Evolutionary conservation across 2,329 filamentous ascomycete species (phyloP).

Genomic region (Grosmannia clavigera): DNA sequence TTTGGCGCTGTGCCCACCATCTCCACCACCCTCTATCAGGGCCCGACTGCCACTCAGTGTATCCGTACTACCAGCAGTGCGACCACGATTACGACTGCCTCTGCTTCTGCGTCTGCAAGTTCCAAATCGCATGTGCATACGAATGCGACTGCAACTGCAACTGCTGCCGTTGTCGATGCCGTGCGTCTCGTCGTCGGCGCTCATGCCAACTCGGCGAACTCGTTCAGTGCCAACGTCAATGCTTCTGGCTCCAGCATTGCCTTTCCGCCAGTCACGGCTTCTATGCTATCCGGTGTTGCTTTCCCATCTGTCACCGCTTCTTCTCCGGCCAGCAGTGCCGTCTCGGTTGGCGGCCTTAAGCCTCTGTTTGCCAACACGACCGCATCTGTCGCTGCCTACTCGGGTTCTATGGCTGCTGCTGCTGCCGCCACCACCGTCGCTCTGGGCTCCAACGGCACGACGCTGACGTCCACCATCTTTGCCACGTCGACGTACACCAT

Average conservation of each 20-base stretch:
- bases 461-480: conserved; percentile 13
- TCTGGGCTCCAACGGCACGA: not conserved
- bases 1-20: conserved; percentile 27
- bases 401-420: not conserved
- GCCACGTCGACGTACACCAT: conserved; percentile 18
- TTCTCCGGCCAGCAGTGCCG: not conserved
- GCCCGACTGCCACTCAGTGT: conserved; percentile 25
- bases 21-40: conserved; percentile 26
- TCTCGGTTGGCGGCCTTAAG: not conserved
- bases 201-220: not conserved
- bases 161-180: not conserved
- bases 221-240: not conserved
- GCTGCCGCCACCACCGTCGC: not conserved
- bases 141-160: not conserved
- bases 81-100: not conserved
- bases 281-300: too few species aligned
- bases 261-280: too few species aligned
- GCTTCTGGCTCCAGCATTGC: too few species aligned
- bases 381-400: not conserved
- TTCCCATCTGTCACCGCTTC: too few species aligned
- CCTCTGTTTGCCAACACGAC: not conserved
- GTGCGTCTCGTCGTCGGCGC: not conserved
- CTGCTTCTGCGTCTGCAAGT: not conserved
- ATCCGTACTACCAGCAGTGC: conserved; percentile 8
- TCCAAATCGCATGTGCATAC: not conserved